Conservation (phyloP, 768 basidiomycete genomes). For the Candolleomyces efflorescens region DNA sequence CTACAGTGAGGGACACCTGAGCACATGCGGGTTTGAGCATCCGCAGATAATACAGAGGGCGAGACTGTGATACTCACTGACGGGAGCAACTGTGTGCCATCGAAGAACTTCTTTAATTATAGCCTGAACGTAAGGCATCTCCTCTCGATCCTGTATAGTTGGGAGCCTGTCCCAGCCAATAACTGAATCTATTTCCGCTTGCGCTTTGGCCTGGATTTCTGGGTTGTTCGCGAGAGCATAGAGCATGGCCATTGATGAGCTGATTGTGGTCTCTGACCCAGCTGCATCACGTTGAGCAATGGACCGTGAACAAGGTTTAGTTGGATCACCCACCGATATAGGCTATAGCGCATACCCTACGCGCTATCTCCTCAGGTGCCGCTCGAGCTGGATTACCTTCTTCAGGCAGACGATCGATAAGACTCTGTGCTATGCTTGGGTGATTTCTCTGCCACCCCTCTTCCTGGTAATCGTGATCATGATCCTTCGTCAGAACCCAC, state of each 20-base stretch:
- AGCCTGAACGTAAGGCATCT: conserved; percentile 19
- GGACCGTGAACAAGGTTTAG: not conserved
- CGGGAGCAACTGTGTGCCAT: conserved; percentile 15
- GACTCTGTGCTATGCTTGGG: not conserved
- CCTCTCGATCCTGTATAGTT: conserved; percentile 19
- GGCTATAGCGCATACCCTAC: not conserved
- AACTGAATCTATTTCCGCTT: conserved; percentile 21
- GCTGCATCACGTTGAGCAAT: too few relatives aligned
- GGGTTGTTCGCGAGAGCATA: conserved; percentile 23
- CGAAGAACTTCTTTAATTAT: conserved; percentile 23
- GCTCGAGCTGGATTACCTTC: not conserved
- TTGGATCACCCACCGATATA: conserved; percentile 1
- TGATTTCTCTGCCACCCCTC: not conserved
- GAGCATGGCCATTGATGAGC: conserved; percentile 12
- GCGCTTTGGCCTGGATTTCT: conserved; percentile 20
- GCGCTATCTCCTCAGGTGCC: not conserved
- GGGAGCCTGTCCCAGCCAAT: conserved; percentile 21
- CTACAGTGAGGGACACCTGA: conserved; percentile 25
- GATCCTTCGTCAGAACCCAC: too few relatives aligned
- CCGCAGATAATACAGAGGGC: not conserved
- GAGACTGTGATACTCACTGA: conserved; percentile 10
- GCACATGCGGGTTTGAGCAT: not conserved
- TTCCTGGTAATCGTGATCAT: too few relatives aligned
- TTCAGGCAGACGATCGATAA: not conserved
- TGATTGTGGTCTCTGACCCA: conserved; percentile 1